Conservation (phyloP, 495 filamentous ascomycete species). For the Daldinia decipiens region DNA sequence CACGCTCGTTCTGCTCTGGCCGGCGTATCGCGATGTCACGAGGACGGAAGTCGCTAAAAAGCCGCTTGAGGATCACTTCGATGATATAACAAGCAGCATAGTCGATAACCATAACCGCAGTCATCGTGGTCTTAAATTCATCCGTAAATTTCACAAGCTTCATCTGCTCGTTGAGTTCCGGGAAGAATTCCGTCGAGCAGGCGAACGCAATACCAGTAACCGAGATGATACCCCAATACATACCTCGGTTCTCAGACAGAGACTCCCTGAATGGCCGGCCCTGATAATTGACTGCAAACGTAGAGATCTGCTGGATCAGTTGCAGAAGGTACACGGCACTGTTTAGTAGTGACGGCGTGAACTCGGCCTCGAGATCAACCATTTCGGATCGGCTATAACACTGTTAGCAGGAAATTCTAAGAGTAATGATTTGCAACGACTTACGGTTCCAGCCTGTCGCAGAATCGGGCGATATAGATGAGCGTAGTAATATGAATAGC, state of each 20-base stretch:
- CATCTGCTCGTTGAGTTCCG: slow-evolving; percentile 93
- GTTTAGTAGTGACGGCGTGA: slow-evolving; percentile 93
- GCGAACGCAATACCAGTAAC: slow-evolving; percentile 92
- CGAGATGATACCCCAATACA: slow-evolving; percentile 95
- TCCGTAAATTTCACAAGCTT: slow-evolving; percentile 89
- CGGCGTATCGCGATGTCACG: slow-evolving; percentile 92
- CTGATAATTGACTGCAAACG: slow-evolving; percentile 99
- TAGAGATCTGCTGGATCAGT: slow-evolving; percentile 98
- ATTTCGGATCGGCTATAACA: slow-evolving; percentile 69
- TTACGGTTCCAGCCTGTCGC: slow-evolving; percentile 83
- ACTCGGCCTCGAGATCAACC: slow-evolving; percentile 94
- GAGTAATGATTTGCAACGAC: slow-evolving; percentile 48
- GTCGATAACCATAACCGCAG: slow-evolving; percentile 85
- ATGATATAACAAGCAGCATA: slow-evolving; percentile 89
- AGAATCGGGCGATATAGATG: slow-evolving; percentile 92
- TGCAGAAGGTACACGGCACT: slow-evolving; percentile 97
- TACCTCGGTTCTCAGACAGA: slow-evolving; percentile 93
- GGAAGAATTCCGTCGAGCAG: slow-evolving; percentile 95
- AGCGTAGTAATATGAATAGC: slow-evolving; percentile 94
- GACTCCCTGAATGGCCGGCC: slow-evolving; percentile 97
- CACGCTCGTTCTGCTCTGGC: slow-evolving; percentile 85
- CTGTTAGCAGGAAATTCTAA: slow-evolving; percentile 39
- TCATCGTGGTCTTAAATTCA: slow-evolving; percentile 91
- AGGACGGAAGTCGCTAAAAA: slow-evolving; percentile 92
- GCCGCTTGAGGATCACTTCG: slow-evolving; percentile 84